These are phyloP conservation scores for Fusarium foetens DNA, from an alignment of 2,329 filamentous ascomycete genomes.

Conservation along the genomic window DNA sequence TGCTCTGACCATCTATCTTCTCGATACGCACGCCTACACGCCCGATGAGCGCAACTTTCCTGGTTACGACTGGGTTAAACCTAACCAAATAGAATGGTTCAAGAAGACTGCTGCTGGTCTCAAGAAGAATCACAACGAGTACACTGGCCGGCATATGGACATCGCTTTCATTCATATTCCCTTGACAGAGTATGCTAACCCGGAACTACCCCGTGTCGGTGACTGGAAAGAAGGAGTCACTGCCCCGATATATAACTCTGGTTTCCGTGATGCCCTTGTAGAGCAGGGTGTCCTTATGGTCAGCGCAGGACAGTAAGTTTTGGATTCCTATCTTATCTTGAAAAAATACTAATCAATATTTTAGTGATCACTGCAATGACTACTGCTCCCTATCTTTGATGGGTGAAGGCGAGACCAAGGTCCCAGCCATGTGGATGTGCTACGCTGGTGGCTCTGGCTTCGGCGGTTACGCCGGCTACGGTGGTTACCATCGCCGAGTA, in stretches of 20 bases:
- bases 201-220: slow-evolving; percentile 69
- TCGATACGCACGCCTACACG: slow-evolving; percentile 93
- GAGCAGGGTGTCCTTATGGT: slow-evolving; percentile 88
- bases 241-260: slow-evolving; percentile 87
- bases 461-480: slow-evolving; percentile 93
- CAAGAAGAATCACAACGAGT: slow-evolving; percentile 81
- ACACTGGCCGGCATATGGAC: slow-evolving; percentile 93
- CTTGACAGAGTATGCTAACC: slow-evolving; percentile 83
- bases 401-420: slow-evolving; percentile 56
- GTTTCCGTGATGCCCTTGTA: slow-evolving; percentile 90
- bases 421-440: slow-evolving; percentile 93
- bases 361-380: slow-evolving; percentile 90
- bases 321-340: background rate
- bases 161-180: slow-evolving; percentile 98
- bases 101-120: slow-evolving; percentile 77
- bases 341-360: slow-evolving; percentile 37
- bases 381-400: slow-evolving; percentile 80
- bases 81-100: slow-evolving; percentile 95
- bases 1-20: slow-evolving; percentile 91
- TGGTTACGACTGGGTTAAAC: slow-evolving; percentile 99
- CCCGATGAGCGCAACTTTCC: slow-evolving; percentile 87
- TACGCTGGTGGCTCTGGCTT: slow-evolving; percentile 93
- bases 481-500: slow-evolving; percentile 82
- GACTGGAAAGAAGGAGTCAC: slow-evolving; percentile 85
- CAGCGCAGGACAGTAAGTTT: slow-evolving; percentile 85